phyloP scores from a whole-genome alignment of 192 early-diverging fungal species.

The Coemansia sp. region DNA sequence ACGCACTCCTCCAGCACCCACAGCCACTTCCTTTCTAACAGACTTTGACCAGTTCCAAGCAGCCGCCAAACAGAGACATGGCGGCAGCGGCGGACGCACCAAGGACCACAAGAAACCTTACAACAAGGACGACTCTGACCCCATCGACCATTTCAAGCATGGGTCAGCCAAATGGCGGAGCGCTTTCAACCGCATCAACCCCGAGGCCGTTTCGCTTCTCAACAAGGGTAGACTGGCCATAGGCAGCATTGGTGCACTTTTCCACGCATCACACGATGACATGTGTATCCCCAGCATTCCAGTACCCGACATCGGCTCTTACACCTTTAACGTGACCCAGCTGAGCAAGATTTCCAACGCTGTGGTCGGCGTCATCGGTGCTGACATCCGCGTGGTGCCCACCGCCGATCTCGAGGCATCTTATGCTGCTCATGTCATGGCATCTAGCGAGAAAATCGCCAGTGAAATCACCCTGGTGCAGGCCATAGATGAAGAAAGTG shows the following conservation, averaged over 20 bases:
- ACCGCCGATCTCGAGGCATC: constrained; percentile 33
- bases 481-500: constrained; percentile 26
- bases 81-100: not conserved
- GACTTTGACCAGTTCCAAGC: not conserved
- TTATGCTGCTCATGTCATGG: constrained; percentile 33
- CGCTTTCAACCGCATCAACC: constrained; percentile 26
- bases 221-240: constrained; percentile 30
- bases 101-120: not conserved
- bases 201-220: constrained; percentile 24
- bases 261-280: constrained; percentile 15
- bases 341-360: constrained; percentile 36
- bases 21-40: not conserved
- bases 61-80: not conserved
- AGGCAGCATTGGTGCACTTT: constrained; percentile 14
- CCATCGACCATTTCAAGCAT: not conserved
- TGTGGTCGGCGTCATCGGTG: constrained; percentile 40
- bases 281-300: constrained; percentile 42
- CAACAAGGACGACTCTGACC: not conserved
- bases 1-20: not conserved
- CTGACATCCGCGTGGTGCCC: constrained; percentile 36
- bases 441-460: constrained; percentile 41
- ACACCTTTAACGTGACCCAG: constrained; percentile 32
- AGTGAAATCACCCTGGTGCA: constrained; percentile 35
- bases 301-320: constrained; percentile 29
- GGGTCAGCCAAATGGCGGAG: constrained; percentile 18